Evolutionary conservation across 768 basidiomycete genomes (phyloP), one percentile per base, ranked within the genome.

Genomic region (Leccinum barrowsii): DNA sequence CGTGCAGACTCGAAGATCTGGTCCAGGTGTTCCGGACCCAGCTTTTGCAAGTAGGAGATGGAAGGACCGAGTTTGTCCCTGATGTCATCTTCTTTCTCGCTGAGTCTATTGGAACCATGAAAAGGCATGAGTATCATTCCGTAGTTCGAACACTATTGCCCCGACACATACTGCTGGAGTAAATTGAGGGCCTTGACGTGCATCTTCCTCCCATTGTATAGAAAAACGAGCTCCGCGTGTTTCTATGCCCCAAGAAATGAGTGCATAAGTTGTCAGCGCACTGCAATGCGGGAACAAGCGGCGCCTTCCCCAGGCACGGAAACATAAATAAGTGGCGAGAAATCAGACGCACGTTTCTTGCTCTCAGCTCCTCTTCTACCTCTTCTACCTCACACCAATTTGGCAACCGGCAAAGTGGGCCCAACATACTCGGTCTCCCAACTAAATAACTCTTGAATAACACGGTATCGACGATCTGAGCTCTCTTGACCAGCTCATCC

Each of bases 301-400:
- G 24, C 4, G 10, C 12, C 21, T n/a, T 24, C 21, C 28, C 22
- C 48, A 24, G 22, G 40, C 8, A 44, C 61, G 22, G n/a, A 19
- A 50, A 42, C 12, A 21, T 8, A 37, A 40, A 12, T 12, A 4
- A 32, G 34, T 2, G 17, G 21, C 10, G 2, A 32, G 13, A 54
- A 21, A 24, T 15, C 15, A 1, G 22, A 60, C 80, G 30, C 56
- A 92, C 95, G 84, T 89, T 87, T 35, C 89, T 82, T 28, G 82
- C 83, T 57, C 85, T 81, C 54, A 99, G 74, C 59, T 93, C 83
- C 68, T 90, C 93, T 70, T 99, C 94, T 1, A 95, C 92, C 66
- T 95, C 91, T 5, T 85, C 85, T 1, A 98, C 94, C 68, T 98
- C 97, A 72, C 96, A 98, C 94, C 94, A 99, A 72, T 97, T 98